These are phyloP conservation scores for Xylaria sp. DNA, from an alignment of 2,329 filamentous ascomycete species.

Conservation along the genomic window DNA sequence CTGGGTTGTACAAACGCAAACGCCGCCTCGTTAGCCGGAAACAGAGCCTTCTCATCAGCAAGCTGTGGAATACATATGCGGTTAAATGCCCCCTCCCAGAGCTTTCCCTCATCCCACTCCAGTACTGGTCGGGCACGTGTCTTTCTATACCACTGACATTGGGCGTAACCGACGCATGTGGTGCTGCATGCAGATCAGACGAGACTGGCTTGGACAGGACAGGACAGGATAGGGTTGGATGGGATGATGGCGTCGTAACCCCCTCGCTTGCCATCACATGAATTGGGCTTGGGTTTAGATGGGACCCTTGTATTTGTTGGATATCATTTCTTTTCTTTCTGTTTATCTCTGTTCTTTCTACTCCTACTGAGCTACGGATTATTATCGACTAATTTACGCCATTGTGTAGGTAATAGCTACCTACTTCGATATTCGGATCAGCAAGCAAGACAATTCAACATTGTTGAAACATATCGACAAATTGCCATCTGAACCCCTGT, in stretches of 20 bases:
- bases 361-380: not conserved
- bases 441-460: not conserved
- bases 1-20: conserved; percentile 5
- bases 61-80: not conserved
- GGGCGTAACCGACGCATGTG: conserved; percentile 20
- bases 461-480: not conserved
- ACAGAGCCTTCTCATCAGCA: conserved; percentile 1
- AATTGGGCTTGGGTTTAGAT: not conserved
- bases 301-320: not conserved
- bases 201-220: conserved; percentile 18
- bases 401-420: too few relatives aligned
- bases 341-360: not conserved
- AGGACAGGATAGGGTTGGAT: conserved; percentile 6
- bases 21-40: conserved; percentile 7
- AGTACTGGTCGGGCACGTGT: conserved; percentile 28
- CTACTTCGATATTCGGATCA: not conserved
- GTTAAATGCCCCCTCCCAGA: conserved; percentile 5
- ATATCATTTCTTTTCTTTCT: not conserved
- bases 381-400: too few relatives aligned
- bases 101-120: conserved; percentile 15
- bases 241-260: conserved; percentile 1
- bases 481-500: not conserved
- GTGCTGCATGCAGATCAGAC: conserved; percentile 23
- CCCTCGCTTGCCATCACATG: conserved; percentile 11
- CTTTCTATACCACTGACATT: conserved; percentile 23